These are phyloP conservation scores for Dipteronia sinensis DNA, from an alignment of 345 rosid genomes.

Conservation along the genomic window DNA sequence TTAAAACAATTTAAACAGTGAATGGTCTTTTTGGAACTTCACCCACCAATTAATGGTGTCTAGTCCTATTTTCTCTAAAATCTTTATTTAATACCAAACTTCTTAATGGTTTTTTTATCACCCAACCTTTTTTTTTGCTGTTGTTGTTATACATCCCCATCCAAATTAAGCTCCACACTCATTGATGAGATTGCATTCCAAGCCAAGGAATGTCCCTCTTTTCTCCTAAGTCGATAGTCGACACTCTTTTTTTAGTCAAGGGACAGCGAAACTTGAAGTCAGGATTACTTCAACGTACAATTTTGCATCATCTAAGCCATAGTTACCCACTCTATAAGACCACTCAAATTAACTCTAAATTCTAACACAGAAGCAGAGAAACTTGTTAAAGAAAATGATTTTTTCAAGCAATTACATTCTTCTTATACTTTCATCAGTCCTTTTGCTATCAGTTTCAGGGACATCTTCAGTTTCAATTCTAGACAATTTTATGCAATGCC, in stretches of 20 bases:
- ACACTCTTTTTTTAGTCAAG: not conserved
- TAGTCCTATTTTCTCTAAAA: no score
- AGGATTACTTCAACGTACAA: slow-evolving; percentile 2
- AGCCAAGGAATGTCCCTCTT: slow-evolving; percentile 6
- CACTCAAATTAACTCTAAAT: not conserved
- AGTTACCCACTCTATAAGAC: not conserved
- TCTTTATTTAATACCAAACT: no score
- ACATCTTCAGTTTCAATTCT: slow-evolving; percentile 3
- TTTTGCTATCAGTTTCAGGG: slow-evolving; percentile 9
- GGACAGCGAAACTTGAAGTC: not conserved
- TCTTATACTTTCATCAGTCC: not conserved
- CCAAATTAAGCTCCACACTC: not conserved
- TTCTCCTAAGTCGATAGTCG: not conserved
- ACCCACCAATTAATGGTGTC: no score
- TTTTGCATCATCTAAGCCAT: not conserved
- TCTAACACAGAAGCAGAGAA: not conserved
- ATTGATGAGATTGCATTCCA: slow-evolving; percentile 12
- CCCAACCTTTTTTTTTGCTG: no score
- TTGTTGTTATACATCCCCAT: not conserved
- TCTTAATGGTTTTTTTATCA: no score
- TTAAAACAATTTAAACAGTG: no score
- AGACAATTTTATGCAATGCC: not conserved
- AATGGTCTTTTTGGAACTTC: no score
- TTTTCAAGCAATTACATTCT: slow-evolving; percentile 1
- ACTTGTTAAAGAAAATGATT: slow-evolving; percentile 8